A percentile compares a stretch with the other conserved stretches of the same genome.
Conservation (phyloP, 2,329 filamentous ascomycete genomes). For the Magnaporthiopsis incrustans region DNA sequence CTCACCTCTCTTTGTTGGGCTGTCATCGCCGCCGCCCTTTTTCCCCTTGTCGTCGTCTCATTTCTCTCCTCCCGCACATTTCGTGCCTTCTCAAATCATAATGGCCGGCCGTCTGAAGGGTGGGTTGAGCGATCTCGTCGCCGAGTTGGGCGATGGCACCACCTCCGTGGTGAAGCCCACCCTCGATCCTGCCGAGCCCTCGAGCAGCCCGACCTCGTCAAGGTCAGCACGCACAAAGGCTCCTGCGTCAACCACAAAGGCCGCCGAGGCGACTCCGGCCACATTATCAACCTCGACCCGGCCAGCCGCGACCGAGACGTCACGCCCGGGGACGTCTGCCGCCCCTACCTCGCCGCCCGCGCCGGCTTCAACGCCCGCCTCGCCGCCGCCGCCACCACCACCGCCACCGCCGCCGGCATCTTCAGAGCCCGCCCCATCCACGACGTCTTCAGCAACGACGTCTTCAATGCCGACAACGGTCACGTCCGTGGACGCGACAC, state of each 20-base stretch:
- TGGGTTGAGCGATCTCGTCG: background rate
- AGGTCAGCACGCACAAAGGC: background rate
- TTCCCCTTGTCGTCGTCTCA: background rate
- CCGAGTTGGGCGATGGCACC: background rate
- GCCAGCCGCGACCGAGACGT: background rate
- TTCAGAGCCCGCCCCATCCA: background rate
- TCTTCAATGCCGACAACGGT: background rate
- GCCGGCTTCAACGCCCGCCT: background rate
- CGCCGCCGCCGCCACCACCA: background rate
- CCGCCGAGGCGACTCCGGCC: background rate
- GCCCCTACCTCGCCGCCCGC: background rate
- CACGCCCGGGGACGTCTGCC: background rate
- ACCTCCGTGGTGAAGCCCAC: background rate
- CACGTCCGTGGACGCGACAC: background rate
- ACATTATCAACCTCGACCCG: background rate
- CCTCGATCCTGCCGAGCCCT: background rate
- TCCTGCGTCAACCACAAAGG: background rate
- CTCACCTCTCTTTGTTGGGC: background rate
- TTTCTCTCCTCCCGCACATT: background rate
- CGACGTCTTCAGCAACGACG: background rate
- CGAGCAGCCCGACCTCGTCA: background rate
- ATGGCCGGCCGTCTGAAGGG: constrained; percentile 7
- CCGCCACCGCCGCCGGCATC: background rate
- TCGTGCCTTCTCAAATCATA: background rate
- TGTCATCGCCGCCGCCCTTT: background rate